Evolutionary conservation across 148 eudicot species (phyloP), one percentile per base, ranked within the genome.

Genomic region (Spergularia bocconei): DNA sequence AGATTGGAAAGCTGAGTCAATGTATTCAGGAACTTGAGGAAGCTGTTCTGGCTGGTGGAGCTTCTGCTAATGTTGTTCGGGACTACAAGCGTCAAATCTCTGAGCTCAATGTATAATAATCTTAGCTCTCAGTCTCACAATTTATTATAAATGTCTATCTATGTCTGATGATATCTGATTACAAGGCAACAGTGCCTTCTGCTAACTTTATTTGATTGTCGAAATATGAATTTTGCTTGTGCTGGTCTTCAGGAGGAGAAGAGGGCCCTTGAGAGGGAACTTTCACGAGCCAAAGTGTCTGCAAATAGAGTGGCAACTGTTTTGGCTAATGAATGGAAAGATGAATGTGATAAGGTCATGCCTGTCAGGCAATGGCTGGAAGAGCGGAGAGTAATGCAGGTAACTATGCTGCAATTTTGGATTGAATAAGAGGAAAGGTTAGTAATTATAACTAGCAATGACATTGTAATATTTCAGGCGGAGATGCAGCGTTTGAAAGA

Each of bases 271-370:
- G 97, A 95, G 86, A 90, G 97, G 80, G 97, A 95, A 67, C 90
- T 95, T 38, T 93, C 98, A 75, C 90, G 97, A 79, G 83, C 84
- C 13, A 90, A 87, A 81, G 93, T 95, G 77, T 89, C 96, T 44
- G 98, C 92, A n/a, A 95, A 87, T 66, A 82, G 98, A 72, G 89
- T 92, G 47, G 97, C 97, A 73, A 84, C 87, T 50, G 92, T 78
- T 47, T 84, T 90, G 82, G 97, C 98, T 77, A 95, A 95, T 72
- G 97, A 92, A 69, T 95, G 98, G 98, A 95, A 95, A 74, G 93
- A 87, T n/a, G 96, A 95, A 23, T 84, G 86, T 48, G 91, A 91
- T 83, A 90, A 89, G 83, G 98, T 95, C 79, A 92, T 92, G 98
- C 96, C 98, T 12, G 91, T 95, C 50, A 95, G 88, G 80, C 93